These are phyloP conservation scores for Pueraria montana DNA, from an alignment of 306 rosid genomes.

Conservation along the genomic window DNA sequence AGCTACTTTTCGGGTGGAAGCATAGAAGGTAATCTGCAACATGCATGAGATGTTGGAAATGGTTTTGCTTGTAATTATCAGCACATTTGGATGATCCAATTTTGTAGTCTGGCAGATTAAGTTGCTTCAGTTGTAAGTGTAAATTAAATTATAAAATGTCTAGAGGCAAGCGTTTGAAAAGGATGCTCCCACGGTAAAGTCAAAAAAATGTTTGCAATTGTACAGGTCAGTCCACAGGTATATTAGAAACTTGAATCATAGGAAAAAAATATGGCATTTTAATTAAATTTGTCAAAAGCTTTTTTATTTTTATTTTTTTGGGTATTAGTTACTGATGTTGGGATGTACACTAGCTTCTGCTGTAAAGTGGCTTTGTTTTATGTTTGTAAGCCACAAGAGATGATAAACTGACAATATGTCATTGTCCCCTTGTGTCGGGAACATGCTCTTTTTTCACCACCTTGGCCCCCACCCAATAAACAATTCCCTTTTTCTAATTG, in stretches of 20 bases:
- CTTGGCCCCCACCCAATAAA: not conserved
- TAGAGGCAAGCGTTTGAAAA: slow-evolving; percentile 49
- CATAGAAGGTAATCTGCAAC: slow-evolving; percentile 29
- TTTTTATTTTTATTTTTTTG: not conserved
- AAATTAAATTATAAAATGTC: slow-evolving; percentile 64
- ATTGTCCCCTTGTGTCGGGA: slow-evolving; percentile 23
- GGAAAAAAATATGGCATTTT: slow-evolving; percentile 51
- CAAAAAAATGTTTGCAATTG: slow-evolving; percentile 61
- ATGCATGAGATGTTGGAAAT: slow-evolving; percentile 42
- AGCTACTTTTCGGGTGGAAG: slow-evolving; percentile 33
- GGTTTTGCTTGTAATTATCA: slow-evolving; percentile 65
- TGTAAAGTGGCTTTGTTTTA: slow-evolving; percentile 52
- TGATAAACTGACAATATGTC: slow-evolving; percentile 13
- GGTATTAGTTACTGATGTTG: slow-evolving; percentile 16
- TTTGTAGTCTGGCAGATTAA: slow-evolving; percentile 70
- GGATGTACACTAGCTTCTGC: slow-evolving; percentile 44
- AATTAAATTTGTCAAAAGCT: slow-evolving; percentile 44
- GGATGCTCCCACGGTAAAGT: slow-evolving; percentile 55
- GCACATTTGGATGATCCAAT: slow-evolving; percentile 61
- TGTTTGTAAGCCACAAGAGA: slow-evolving; percentile 47
- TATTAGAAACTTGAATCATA: slow-evolving; percentile 56
- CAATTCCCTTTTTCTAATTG: not conserved
- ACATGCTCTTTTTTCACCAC: slow-evolving; percentile 15
- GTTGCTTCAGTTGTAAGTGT: slow-evolving; percentile 71
- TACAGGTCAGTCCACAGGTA: slow-evolving; percentile 74